Base-by-base conservation (phyloP, 345 rosid species). In the Populus davidiana region DNA sequence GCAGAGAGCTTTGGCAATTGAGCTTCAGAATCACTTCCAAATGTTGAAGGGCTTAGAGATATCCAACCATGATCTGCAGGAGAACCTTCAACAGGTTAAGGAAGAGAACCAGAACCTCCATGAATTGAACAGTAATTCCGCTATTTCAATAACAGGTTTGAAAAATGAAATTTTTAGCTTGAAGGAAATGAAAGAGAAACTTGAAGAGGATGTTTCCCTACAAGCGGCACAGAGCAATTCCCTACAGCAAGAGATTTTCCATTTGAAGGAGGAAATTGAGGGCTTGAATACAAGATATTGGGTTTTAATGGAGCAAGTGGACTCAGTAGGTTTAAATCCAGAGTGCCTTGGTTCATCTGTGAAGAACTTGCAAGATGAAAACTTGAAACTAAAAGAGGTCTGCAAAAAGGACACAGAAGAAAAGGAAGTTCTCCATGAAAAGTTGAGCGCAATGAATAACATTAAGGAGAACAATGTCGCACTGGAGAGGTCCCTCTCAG, bases 401-500 rank as follows among this genome's bases (percentile, higher is more conserved):
- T 70, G 73, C 69, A 25, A 65, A 59, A 74, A 75, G 67, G 81
- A 74, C 38, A n/a, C 41, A n/a, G 73, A 71, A 70, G 85, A 82
- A 70, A 78, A 70, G 47, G 70, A 74, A 41, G 81, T 75, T 66
- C 81, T 82, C 63, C 69, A 66, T 38, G 87, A 82, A 80, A 93
- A 92, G 87, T 75, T 93, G 86, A 84, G 72, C 73, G 83, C 82
- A 35, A 86, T 89, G 89, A 90, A 88, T 81, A 41, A 56, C 65
- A 81, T 91, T 75, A 73, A 83, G 59, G 87, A 87, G 86, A 87
- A 85, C 81, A 95, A 93, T 81, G 85, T 79, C 62, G 78, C 81
- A 2, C 20, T 78, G 75, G 81, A 82, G 62, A 75, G 73, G 7
- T 71, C 79, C 50, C 63, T 82, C 36, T 82, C 73, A 17, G 79